phyloP scores from a whole-genome alignment of 2,329 filamentous ascomycete genomes.

The Paraphaeosphaeria minitans region DNA sequence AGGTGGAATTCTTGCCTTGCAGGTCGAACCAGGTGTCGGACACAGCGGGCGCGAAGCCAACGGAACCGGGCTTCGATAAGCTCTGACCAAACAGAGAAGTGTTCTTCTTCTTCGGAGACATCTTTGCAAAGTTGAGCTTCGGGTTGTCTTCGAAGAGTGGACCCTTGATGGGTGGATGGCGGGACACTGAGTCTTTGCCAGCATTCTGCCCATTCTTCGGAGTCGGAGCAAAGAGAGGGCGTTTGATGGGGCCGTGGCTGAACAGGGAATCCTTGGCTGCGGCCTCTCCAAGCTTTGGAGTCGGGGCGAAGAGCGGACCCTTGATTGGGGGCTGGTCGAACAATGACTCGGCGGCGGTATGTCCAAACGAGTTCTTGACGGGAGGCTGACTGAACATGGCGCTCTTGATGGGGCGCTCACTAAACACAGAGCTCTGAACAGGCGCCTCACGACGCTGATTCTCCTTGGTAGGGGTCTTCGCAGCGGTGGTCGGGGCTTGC shows the following conservation, averaged over 20 bases:
- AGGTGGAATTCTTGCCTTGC: neutral
- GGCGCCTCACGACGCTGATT: conserved; percentile 33
- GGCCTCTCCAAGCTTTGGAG: no score
- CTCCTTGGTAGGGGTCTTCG: conserved; percentile 60
- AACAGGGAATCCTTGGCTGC: neutral
- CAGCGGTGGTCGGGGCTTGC: conserved; percentile 56
- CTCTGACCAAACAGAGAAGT: conserved; percentile 15
- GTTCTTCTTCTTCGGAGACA: no score
- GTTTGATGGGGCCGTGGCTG: neutral
- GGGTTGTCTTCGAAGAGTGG: no score
- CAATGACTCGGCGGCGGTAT: neutral
- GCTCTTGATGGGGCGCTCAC: neutral
- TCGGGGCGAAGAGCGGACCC: neutral
- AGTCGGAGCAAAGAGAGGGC: neutral
- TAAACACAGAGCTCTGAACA: neutral
- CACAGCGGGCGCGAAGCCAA: neutral
- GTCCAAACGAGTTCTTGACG: neutral
- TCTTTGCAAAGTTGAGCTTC: no score
- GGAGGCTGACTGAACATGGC: neutral
- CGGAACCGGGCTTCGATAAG: conserved; percentile 21
- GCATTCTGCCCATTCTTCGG: neutral
- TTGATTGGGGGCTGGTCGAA: neutral
- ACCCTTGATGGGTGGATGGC: no score
- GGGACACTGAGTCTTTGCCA: no score
- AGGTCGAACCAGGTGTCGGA: neutral